These are phyloP conservation scores for Ophiocordyceps camponoti-rufipedis DNA, from an alignment of 2,329 filamentous ascomycete genomes.

Conservation along the genomic window DNA sequence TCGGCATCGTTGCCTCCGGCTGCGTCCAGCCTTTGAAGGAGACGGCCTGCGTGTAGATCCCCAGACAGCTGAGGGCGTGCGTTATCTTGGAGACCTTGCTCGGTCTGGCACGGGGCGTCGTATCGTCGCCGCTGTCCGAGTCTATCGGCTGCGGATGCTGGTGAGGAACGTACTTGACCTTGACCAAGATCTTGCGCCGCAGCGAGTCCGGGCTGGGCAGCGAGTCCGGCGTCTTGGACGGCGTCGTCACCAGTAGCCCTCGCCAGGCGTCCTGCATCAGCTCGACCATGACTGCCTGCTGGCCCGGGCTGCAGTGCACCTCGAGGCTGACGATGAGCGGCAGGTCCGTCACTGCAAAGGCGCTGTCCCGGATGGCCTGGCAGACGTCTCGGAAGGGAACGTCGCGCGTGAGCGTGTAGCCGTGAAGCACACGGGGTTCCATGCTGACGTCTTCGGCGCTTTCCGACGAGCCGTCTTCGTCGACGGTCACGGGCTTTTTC, in stretches of 20 bases:
- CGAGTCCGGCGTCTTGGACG: slow-evolving; percentile 23
- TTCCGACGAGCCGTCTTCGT: not conserved
- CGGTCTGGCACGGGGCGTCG: slow-evolving; percentile 21
- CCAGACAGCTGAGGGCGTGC: slow-evolving; percentile 54
- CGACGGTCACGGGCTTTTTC: not conserved
- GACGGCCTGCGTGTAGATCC: slow-evolving; percentile 68
- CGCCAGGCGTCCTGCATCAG: slow-evolving; percentile 80
- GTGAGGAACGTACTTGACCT: slow-evolving; percentile 51
- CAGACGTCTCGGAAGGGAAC: slow-evolving; percentile 78
- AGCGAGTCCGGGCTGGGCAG: slow-evolving; percentile 55
- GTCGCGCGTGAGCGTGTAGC: slow-evolving; percentile 79
- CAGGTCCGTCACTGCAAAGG: slow-evolving; percentile 56
- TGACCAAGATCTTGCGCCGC: slow-evolving; percentile 63
- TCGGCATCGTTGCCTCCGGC: slow-evolving; percentile 46
- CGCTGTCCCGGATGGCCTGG: slow-evolving; percentile 57
- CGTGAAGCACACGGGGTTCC: slow-evolving; percentile 70
- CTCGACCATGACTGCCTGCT: slow-evolving; percentile 80
- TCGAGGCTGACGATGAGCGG: slow-evolving; percentile 92
- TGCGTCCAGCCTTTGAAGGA: slow-evolving; percentile 66
- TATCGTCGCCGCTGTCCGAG: slow-evolving; percentile 13
- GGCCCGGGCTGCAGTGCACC: slow-evolving; percentile 63
- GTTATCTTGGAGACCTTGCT: slow-evolving; percentile 46
- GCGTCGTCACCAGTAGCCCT: slow-evolving; percentile 45
- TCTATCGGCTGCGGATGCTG: not conserved
- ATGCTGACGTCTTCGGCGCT: slow-evolving; percentile 14